Percentiles rank a stretch among this genome's conserved stretches.
Conservation (phyloP, 1,284 basidiomycete species). For the Malassezia globosa region DNA sequence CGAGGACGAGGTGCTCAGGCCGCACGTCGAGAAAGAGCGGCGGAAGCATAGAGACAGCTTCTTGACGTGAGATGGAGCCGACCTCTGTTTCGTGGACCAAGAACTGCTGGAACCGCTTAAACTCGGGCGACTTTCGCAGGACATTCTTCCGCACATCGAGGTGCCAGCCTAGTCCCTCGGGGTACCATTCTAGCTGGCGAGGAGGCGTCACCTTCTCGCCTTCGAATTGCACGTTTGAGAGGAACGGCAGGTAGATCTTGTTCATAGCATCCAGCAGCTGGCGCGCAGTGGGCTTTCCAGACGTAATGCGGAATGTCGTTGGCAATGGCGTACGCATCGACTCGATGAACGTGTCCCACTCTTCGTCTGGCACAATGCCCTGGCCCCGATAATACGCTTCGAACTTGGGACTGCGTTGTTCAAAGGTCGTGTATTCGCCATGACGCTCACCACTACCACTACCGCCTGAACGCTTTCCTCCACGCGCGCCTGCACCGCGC, state of each 20-base stretch:
- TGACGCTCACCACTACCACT: slow-evolving; percentile 9
- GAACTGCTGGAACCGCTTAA: slow-evolving; percentile 91
- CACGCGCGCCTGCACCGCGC: slow-evolving; percentile 12
- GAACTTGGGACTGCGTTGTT: slow-evolving; percentile 18
- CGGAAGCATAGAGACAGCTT: slow-evolving; percentile 97
- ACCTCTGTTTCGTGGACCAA: slow-evolving; percentile 97
- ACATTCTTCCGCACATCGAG: slow-evolving; percentile 82
- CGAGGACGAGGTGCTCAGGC: slow-evolving; percentile 53
- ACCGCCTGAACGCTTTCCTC: not conserved
- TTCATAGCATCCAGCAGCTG: slow-evolving; percentile 39
- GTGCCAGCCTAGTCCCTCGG: slow-evolving; percentile 86
- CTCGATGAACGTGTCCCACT: slow-evolving; percentile 69
- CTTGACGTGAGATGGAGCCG: slow-evolving; percentile 89
- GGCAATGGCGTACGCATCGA: slow-evolving; percentile 66
- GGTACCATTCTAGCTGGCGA: slow-evolving; percentile 79
- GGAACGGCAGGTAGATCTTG: slow-evolving; percentile 60
- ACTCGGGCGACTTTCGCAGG: slow-evolving; percentile 78
- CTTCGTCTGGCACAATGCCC: slow-evolving; percentile 47
- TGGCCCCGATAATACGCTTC: slow-evolving; percentile 45
- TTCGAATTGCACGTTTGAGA: slow-evolving; percentile 67
- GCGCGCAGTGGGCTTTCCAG: slow-evolving; percentile 35
- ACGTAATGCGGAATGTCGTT: slow-evolving; percentile 82
- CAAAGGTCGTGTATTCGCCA: slow-evolving; percentile 13
- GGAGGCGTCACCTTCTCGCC: slow-evolving; percentile 61
- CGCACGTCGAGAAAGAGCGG: slow-evolving; percentile 89